Evolutionary conservation across 169 alveolate genomes (phyloP).

Genomic region (Plasmodium blacklocki): DNA sequence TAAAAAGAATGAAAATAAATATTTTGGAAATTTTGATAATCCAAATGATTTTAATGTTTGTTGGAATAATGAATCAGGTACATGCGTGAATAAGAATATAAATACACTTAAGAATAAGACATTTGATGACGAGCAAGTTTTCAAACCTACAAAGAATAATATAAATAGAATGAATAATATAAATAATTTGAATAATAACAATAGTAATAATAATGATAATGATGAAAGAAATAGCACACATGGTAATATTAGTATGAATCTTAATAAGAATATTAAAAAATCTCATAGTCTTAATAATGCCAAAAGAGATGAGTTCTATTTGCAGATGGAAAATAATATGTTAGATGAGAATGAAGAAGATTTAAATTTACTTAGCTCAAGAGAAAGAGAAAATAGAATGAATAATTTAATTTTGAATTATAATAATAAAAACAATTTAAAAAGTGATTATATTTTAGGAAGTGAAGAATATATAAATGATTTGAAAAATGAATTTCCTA

Average conservation of each 20-base stretch:
- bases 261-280: neutral
- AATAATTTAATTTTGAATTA: conserved; percentile 3
- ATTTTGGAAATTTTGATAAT: neutral
- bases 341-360: neutral
- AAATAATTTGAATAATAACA: neutral
- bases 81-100: no score
- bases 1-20: neutral
- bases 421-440: conserved; percentile 4
- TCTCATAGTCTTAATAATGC: neutral
- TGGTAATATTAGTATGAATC: neutral
- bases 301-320: conserved; percentile 7
- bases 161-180: neutral
- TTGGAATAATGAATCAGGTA: neutral
- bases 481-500: conserved; percentile 5
- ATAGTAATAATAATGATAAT: conserved; percentile 12
- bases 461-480: neutral
- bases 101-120: no score
- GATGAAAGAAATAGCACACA: neutral
- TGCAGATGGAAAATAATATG: conserved; percentile 13
- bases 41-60: neutral
- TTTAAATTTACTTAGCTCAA: conserved; percentile 13
- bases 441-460: conserved; percentile 6
- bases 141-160: neutral
- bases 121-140: no score
- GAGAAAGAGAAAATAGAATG: conserved; percentile 14